phyloP scores from a whole-genome alignment of 73 alveolate species.

The Symbiodinium natans region DNA sequence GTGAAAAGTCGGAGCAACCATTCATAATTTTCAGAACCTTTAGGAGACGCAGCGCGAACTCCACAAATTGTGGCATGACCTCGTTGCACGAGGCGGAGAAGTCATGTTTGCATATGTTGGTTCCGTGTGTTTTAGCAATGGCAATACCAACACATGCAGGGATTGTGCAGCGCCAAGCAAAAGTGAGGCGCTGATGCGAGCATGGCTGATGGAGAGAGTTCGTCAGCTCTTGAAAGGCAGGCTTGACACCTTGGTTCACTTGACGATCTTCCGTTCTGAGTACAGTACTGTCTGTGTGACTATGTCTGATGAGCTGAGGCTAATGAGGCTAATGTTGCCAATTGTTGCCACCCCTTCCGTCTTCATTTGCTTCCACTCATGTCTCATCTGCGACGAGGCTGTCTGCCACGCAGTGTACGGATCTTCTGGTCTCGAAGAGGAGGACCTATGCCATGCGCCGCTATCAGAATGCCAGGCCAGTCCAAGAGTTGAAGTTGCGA shows the following conservation, averaged over 20 bases:
- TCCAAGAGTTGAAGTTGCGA: too few species aligned
- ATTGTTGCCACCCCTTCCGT: too few species aligned
- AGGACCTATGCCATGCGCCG: conserved; percentile 62
- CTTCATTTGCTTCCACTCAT: neutral
- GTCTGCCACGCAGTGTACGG: conserved; percentile 60
- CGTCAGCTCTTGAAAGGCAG: conserved; percentile 59
- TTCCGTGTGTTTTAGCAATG: too few species aligned
- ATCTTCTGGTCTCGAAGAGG: conserved; percentile 76
- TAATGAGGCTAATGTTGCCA: too few species aligned
- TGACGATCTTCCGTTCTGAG: neutral
- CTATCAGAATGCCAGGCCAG: conserved; percentile 50
- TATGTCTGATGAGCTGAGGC: too few species aligned
- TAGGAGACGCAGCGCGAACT: conserved; percentile 25
- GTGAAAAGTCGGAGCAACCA: neutral
- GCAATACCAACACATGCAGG: too few species aligned
- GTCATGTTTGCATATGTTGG: neutral
- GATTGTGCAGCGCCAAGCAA: too few species aligned
- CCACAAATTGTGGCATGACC: conserved; percentile 37
- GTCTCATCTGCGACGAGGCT: neutral
- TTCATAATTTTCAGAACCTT: too few species aligned
- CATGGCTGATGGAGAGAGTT: conserved; percentile 63
- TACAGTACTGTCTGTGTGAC: neutral
- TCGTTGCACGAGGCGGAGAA: conserved; percentile 44
- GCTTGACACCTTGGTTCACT: too few species aligned
- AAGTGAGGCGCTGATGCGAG: conserved; percentile 63